phyloP scores from a whole-genome alignment of 2,329 filamentous ascomycete genomes.

The Colletotrichum chlorophyti region DNA sequence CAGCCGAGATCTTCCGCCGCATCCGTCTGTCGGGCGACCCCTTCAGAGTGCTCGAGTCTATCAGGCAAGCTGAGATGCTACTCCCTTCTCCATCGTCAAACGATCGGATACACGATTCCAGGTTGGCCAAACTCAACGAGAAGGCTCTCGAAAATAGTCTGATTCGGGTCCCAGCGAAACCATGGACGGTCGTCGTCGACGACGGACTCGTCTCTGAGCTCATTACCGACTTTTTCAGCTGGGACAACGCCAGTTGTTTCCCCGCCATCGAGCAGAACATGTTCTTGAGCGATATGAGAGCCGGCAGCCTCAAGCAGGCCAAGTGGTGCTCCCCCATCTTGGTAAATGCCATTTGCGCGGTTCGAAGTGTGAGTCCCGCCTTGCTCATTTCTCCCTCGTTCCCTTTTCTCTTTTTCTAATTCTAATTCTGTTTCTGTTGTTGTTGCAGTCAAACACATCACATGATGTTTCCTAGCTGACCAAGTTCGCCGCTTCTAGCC shows the following conservation, averaged over 20 bases:
- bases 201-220: constrained; percentile 40
- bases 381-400: too few relatives aligned
- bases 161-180: constrained; percentile 35
- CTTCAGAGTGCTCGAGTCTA: constrained; percentile 26
- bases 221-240: constrained; percentile 38
- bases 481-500: not conserved
- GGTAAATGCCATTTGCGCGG: constrained; percentile 40
- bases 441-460: not conserved
- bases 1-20: constrained; percentile 30
- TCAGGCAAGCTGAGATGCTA: constrained; percentile 32
- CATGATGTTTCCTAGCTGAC: not conserved
- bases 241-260: constrained; percentile 35
- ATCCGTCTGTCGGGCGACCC: constrained; percentile 26
- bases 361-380: constrained; percentile 36
- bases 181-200: constrained; percentile 38
- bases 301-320: constrained; percentile 23
- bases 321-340: constrained; percentile 40
- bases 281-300: constrained; percentile 37
- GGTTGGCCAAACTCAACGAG: constrained; percentile 26
- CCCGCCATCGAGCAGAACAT: constrained; percentile 34
- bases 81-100: constrained; percentile 17
- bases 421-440: not conserved
- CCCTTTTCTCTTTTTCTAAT: not conserved
- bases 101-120: constrained; percentile 10
- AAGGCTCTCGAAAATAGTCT: constrained; percentile 29